phyloP scores from a whole-genome alignment of 345 rosid species.

The Turritis glabra region DNA sequence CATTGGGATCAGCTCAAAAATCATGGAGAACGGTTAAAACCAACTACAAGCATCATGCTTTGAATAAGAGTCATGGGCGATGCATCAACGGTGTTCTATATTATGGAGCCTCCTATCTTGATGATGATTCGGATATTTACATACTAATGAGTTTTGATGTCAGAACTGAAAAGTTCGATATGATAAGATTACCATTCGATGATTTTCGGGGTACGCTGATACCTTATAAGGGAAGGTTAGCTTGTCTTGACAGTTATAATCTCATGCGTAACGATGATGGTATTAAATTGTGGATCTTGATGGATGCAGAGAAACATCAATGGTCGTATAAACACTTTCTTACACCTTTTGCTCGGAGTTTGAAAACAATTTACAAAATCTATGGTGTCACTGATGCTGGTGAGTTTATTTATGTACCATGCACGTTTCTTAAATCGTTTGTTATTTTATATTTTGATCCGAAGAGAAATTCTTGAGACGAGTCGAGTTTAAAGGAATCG shows the following conservation, averaged over 20 bases:
- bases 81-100: slow-evolving; percentile 14
- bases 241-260: not conserved
- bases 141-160: slow-evolving; percentile 17
- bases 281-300: not conserved
- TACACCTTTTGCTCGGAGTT: not conserved
- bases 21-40: slow-evolving; percentile 16
- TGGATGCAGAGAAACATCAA: not conserved
- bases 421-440: not conserved
- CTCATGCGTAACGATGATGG: not conserved
- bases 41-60: not conserved
- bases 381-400: slow-evolving; percentile 3
- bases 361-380: not conserved
- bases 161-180: not conserved
- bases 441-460: slow-evolving; percentile 4
- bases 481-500: slow-evolving; percentile 3
- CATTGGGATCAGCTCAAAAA: slow-evolving; percentile 7
- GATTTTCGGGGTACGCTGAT: not conserved
- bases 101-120: not conserved
- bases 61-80: not conserved
- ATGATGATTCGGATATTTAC: not conserved
- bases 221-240: not conserved
- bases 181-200: not conserved
- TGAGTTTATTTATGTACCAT: slow-evolving; percentile 1
- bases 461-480: not conserved
- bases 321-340: not conserved